Evolutionary conservation across 2,329 filamentous ascomycete genomes (phyloP).

Genomic region (Bertia moriformis): DNA sequence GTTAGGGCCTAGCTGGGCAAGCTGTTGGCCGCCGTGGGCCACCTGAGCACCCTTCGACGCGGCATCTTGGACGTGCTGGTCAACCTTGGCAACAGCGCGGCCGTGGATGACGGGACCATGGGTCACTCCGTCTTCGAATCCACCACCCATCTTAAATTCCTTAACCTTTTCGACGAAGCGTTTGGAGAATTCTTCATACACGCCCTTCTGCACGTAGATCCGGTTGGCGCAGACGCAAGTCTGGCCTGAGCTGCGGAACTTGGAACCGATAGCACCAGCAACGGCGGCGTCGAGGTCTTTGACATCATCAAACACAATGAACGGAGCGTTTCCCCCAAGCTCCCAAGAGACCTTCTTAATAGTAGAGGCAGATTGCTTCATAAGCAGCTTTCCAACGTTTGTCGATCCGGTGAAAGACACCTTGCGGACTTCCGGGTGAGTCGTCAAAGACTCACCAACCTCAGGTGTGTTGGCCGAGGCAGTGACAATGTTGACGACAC

Average conservation of each 20-base stretch:
- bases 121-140: slow-evolving; percentile 39
- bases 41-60: slow-evolving; percentile 44
- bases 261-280: slow-evolving; percentile 48
- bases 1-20: slow-evolving; percentile 49
- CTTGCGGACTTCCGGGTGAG: slow-evolving; percentile 50
- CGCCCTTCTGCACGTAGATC: slow-evolving; percentile 40
- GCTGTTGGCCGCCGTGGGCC: slow-evolving; percentile 42
- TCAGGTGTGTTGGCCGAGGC: slow-evolving; percentile 50
- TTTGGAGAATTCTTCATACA: slow-evolving; percentile 41
- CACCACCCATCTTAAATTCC: slow-evolving; percentile 40
- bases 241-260: slow-evolving; percentile 60
- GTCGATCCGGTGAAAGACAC: slow-evolving; percentile 60
- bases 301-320: slow-evolving; percentile 66
- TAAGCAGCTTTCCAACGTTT: slow-evolving; percentile 34
- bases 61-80: slow-evolving; percentile 49
- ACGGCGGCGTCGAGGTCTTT: slow-evolving; percentile 52
- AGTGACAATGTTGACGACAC: slow-evolving; percentile 58
- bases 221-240: slow-evolving; percentile 56
- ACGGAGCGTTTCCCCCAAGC: slow-evolving; percentile 56
- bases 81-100: slow-evolving; percentile 47
- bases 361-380: slow-evolving; percentile 57
- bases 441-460: slow-evolving; percentile 49
- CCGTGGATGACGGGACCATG: slow-evolving; percentile 54
- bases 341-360: slow-evolving; percentile 56
- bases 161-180: slow-evolving; percentile 41